These are phyloP conservation scores for Detonula confervacea DNA, from an alignment of 352 stramenopile species.

Conservation along the genomic window DNA sequence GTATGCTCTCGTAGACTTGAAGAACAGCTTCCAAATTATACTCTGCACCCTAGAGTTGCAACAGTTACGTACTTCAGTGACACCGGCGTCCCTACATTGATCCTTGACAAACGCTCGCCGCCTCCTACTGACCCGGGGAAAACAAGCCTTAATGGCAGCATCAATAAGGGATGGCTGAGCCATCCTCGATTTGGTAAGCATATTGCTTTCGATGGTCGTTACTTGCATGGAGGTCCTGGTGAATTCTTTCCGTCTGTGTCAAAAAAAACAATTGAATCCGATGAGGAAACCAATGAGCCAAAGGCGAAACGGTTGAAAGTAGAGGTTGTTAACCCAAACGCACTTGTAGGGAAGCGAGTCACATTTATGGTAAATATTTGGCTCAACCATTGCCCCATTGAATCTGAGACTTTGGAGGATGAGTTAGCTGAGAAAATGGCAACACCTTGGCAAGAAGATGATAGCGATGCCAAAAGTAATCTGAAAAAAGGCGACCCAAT, in stretches of 20 bases:
- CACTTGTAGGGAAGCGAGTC: conserved; percentile 52
- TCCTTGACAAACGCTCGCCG: conserved; percentile 68
- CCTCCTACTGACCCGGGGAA: conserved; percentile 65
- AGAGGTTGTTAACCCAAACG: conserved; percentile 14
- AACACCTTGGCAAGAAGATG: conserved; percentile 35
- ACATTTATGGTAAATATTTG: conserved; percentile 86
- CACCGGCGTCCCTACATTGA: conserved; percentile 75
- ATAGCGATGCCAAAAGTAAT: conserved; percentile 23
- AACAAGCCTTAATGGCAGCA: conserved; percentile 63
- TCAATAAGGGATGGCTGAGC: conserved; percentile 75
- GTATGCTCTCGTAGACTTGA: conserved; percentile 43
- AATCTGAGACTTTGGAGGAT: conserved; percentile 78
- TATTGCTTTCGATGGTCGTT: conserved; percentile 81
- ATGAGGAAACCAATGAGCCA: conserved; percentile 7
- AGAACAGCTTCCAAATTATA: conserved; percentile 65
- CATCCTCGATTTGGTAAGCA: conserved; percentile 81
- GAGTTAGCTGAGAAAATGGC: conserved; percentile 67
- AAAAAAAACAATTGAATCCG: conserved; percentile 4
- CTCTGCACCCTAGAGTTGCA: conserved; percentile 79
- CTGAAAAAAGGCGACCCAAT: conserved; percentile 44
- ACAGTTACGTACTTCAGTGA: conserved; percentile 83
- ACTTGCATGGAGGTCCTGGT: conserved; percentile 78
- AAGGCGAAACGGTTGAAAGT: conserved; percentile 50
- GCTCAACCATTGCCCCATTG: conserved; percentile 84
- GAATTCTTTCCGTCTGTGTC: conserved; percentile 66